Evolutionary conservation across 2,329 filamentous ascomycete species (phyloP).

Genomic region (Aspergillus japonicus): DNA sequence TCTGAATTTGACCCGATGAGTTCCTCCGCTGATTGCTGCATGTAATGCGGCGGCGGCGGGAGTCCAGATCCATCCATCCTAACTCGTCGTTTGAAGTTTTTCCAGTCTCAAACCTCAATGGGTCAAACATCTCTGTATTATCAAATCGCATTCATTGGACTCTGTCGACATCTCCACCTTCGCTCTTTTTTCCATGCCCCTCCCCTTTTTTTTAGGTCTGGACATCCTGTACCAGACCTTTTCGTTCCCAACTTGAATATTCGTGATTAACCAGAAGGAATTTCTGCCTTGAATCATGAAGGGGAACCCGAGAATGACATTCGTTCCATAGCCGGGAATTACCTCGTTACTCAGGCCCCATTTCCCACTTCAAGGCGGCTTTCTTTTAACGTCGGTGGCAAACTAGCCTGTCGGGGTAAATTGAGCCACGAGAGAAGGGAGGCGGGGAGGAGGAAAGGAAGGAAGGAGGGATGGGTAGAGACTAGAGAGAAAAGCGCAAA

Average conservation of each 20-base stretch:
- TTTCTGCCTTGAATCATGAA: too few relatives aligned
- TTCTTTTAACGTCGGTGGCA: background rate
- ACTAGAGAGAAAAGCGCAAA: too few relatives aligned
- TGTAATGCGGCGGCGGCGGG: background rate
- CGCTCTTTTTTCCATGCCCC: background rate
- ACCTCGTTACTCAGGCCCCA: background rate
- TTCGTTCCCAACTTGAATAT: too few relatives aligned
- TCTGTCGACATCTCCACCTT: background rate
- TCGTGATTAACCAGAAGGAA: too few relatives aligned
- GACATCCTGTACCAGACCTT: too few relatives aligned
- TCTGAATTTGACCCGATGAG: background rate
- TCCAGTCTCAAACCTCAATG: background rate
- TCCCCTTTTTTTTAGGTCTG: background rate
- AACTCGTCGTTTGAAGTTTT: background rate
- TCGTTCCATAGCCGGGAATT: background rate
- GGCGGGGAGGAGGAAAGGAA: too few relatives aligned
- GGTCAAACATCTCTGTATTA: background rate
- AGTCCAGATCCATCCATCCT: background rate
- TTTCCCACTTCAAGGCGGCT: background rate
- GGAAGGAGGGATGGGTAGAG: too few relatives aligned
- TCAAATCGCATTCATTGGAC: background rate
- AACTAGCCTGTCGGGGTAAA: background rate
- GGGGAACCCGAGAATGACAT: background rate
- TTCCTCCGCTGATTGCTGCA: background rate
- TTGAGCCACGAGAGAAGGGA: too few relatives aligned